Conservation (phyloP, 208 protist genomes). For the Leishmania lainsoni region DNA sequence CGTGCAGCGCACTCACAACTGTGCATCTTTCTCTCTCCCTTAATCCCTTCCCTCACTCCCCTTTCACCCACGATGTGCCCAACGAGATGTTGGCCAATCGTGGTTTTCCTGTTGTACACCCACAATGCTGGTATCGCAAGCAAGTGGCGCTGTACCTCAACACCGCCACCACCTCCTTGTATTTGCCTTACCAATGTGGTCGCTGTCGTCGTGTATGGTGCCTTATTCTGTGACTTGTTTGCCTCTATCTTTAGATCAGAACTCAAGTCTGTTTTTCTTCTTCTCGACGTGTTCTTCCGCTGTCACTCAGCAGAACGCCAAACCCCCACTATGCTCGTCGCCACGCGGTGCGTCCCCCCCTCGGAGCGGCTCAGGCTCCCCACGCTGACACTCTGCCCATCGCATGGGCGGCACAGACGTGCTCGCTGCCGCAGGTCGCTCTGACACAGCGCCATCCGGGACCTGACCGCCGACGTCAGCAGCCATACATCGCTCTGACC, state of each 20-base stretch:
- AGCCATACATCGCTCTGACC: background rate
- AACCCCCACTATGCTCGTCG: no score
- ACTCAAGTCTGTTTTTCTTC: background rate
- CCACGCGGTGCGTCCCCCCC: no score
- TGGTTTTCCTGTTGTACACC: background rate
- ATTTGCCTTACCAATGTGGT: background rate
- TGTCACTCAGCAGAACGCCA: background rate
- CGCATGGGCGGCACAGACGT: background rate
- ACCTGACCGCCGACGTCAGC: background rate
- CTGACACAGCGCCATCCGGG: background rate
- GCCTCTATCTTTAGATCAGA: background rate
- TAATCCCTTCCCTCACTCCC: background rate
- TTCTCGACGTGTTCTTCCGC: background rate
- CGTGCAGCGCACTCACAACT: background rate
- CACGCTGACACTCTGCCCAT: background rate
- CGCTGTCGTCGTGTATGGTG: background rate
- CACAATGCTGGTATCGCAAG: background rate
- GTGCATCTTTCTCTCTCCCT: background rate
- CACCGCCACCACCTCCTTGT: background rate
- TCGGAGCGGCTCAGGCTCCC: no score
- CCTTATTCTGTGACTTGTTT: background rate
- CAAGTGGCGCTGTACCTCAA: background rate
- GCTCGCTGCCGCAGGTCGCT: background rate
- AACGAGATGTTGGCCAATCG: background rate
- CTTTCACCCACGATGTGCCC: background rate